Base-by-base conservation (phyloP, 192 early-diverging fungal species). In the Backusella sp. region DNA sequence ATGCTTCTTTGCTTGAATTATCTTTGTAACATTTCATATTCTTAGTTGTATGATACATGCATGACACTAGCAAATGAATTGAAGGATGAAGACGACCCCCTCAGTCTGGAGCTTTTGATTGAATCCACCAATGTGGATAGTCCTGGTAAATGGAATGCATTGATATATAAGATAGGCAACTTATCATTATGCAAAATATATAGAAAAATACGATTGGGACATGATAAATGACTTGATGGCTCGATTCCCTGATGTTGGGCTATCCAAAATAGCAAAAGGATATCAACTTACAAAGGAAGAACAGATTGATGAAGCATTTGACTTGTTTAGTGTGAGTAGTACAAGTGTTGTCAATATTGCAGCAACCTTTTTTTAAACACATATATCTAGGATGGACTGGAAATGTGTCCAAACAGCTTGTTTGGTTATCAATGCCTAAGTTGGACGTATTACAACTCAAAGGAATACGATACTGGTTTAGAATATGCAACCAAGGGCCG, bases 381-480 rank as follows among this genome's bases (percentile, higher is more conserved):
- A 23, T 80, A 6, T 74, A 75, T 36, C 9, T 79, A 90, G 78
- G 84, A 87, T 4, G 86, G 82, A 5, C 76, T 90, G 14, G 86
- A 86, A 19, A 3, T 76, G 19, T 72, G 76, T 15, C 76, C 83
- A 23, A 73, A 69, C 21, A 77, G 79, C 15, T 66, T 85, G 6
- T 90, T 83, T 72, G 87, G 84, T 17, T 82, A 88, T 70, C 82
- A 85, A 21, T 82, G 82, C 11, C 49, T 87, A 2, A 81, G 81
- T 32, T 88, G 86, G 86, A 78, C 87, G 34, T 83, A 88, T 46
- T 73, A 86, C 56, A 75, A 84, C 11, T 72, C 80, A 6, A 74
- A 79, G 66, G 84, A 90, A 53, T 88, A 83, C 67, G 87, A 90
- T 17, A 66, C 71, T 8, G 88, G 85, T 23, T 76, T 90, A 42